Evolutionary conservation across 371 early-diverging fungal genomes (phyloP), one percentile per base, ranked within the genome.

Genomic region (Astathelohania contejeani): DNA sequence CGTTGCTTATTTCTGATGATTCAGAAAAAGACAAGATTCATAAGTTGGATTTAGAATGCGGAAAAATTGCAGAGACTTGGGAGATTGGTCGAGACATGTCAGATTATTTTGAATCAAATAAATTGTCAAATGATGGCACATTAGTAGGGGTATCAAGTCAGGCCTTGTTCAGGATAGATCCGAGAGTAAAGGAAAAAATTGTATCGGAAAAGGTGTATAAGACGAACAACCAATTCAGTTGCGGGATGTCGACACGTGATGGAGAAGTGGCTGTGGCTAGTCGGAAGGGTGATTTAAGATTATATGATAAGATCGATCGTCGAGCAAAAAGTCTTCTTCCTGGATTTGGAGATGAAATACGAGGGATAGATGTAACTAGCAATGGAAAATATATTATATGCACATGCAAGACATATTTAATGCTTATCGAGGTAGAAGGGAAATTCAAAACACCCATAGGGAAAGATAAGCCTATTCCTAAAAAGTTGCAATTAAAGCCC

Each of bases 11-110:
- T 29, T 49, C 65, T 22, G 65, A 69, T 40, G 42, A 47, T 23
- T 50, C 58, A 43, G 79, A 85, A 35, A 65, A 73, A 35, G 73
- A 81, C 58, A 79, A 75, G 28, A 73, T 90, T 27, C 83, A 79
- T 72, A 80, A 79, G 52, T 80, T 91, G 81, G 92, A 93, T 71
- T 65, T 91, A 25, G 85, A 86, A 57, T 75, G 77, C 58, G 90
- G 85, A 18, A 82, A 86, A 69, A 79, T 93, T 24, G 87, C 88
- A 6, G 87, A 90, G 53, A 83, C 84, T 63, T 90, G 87, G 87
- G 79, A 66, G 18, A 42, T 67, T 16, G 78, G 82, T 4, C 76
- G 76, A 23, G 76, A 79, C 19, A 71, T 90, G 10, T 73, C 82
- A 19, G 84, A 86, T 10, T 81, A 78, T 45, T 72, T 78, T 58